Percentiles rank a stretch among this genome's conserved stretches.
phyloP scores from a whole-genome alignment of 2,329 filamentous ascomycete species.

The Ceratocystis destructans region DNA sequence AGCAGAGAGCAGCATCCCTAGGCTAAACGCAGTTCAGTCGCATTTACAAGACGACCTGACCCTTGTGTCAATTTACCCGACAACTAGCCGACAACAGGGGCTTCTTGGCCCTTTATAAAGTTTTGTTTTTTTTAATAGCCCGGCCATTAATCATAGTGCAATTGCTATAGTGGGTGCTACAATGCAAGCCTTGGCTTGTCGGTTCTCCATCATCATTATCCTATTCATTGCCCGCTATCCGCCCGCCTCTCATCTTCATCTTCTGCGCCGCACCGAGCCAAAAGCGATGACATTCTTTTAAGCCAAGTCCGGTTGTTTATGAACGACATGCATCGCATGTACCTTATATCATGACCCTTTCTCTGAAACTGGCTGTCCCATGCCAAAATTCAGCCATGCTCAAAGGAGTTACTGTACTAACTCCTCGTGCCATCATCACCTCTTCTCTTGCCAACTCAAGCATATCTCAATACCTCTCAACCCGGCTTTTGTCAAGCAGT shows the following conservation, averaged over 20 bases:
- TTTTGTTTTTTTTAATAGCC: neutral
- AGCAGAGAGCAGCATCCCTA: neutral
- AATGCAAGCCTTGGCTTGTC: neutral
- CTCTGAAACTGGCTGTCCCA: constrained; percentile 16
- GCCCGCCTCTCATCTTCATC: neutral
- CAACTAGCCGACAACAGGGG: neutral
- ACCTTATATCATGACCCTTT: constrained; percentile 17
- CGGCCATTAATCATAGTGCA: neutral
- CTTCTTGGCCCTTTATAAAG: neutral
- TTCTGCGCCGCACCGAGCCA: neutral
- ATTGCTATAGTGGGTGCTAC: neutral
- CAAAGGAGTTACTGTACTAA: constrained; percentile 4
- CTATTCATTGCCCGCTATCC: neutral
- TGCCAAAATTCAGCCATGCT: constrained; percentile 10
- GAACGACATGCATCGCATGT: constrained; percentile 16
- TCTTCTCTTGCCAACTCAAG: neutral
- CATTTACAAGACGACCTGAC: neutral
- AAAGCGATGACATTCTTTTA: neutral
- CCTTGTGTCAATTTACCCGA: neutral
- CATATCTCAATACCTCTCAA: neutral
- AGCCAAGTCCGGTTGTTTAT: neutral
- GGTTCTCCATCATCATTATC: neutral
- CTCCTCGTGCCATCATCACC: neutral
- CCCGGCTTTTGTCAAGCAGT: neutral
- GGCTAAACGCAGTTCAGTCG: neutral